Conservation (phyloP, 176 grass and related monocot genomes). For the Zoysia japonica region DNA sequence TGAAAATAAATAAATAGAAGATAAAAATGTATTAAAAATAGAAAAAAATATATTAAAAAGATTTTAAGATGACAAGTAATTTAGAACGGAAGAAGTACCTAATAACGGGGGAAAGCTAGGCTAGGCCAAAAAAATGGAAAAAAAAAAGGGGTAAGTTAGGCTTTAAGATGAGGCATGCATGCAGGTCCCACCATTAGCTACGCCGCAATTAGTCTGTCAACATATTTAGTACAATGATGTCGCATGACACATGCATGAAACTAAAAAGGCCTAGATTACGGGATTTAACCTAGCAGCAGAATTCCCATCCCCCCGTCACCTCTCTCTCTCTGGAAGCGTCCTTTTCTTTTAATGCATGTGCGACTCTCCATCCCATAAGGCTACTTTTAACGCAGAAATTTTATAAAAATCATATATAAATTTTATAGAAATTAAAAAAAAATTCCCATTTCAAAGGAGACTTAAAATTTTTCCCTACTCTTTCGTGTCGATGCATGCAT, state of each 20-base stretch:
- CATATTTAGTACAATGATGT: slow-evolving; percentile 30
- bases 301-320: too few species aligned
- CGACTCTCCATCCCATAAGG: too few species aligned
- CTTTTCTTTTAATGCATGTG: too few species aligned
- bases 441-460: too few species aligned
- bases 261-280: background rate
- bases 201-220: slow-evolving; percentile 22
- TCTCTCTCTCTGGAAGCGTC: too few species aligned
- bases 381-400: too few species aligned
- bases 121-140: background rate
- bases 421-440: too few species aligned
- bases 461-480: background rate
- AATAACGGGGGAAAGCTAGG: slow-evolving; percentile 17
- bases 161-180: background rate
- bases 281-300: background rate
- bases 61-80: too few species aligned
- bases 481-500: slow-evolving; percentile 45
- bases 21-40: too few species aligned
- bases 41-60: too few species aligned
- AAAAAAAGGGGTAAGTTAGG: too few species aligned
- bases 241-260: slow-evolving; percentile 19
- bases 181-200: slow-evolving; percentile 24
- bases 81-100: background rate
- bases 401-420: background rate
- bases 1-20: too few species aligned